Conservation (phyloP, 2,329 filamentous ascomycete species). For the Aspergillus costaricaensis region DNA sequence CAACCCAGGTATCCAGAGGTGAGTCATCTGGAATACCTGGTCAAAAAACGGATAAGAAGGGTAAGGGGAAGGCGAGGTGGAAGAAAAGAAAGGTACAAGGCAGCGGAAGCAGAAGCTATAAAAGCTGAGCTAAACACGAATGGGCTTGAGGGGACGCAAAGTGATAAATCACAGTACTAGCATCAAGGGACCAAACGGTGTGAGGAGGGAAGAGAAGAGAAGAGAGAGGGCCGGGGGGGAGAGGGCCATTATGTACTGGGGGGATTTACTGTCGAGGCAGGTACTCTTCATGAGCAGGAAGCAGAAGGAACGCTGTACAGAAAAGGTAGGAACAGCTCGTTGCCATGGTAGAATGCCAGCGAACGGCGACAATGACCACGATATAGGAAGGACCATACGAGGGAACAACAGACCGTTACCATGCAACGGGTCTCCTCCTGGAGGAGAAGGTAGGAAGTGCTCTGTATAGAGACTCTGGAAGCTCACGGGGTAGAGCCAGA, state of each 20-base stretch:
- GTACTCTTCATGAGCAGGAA: background rate
- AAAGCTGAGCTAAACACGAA: slow-evolving; percentile 13
- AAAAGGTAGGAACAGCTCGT: background rate
- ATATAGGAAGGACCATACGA: background rate
- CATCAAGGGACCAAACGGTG: slow-evolving; percentile 18
- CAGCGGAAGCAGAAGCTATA: slow-evolving; percentile 9
- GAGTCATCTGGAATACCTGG: slow-evolving; percentile 22
- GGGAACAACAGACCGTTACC: background rate
- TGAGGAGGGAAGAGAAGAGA: slow-evolving; percentile 15
- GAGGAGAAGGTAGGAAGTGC: too few species aligned
- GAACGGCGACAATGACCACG: background rate
- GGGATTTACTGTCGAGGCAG: background rate
- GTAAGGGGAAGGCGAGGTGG: background rate
- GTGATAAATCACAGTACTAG: slow-evolving; percentile 22
- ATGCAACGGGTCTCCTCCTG: background rate
- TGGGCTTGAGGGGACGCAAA: slow-evolving; percentile 20
- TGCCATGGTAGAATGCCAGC: background rate
- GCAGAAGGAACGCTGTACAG: background rate
- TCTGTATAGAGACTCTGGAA: too few species aligned
- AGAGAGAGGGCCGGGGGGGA: slow-evolving; percentile 14
- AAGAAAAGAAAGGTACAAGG: slow-evolving; percentile 5
- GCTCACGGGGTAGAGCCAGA: too few species aligned
- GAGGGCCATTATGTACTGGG: background rate
- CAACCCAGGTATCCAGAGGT: slow-evolving; percentile 22
- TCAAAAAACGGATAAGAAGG: slow-evolving; percentile 13